Evolutionary conservation across 257 asterid species (phyloP).

Genomic region (Solanum lycopersicoides): DNA sequence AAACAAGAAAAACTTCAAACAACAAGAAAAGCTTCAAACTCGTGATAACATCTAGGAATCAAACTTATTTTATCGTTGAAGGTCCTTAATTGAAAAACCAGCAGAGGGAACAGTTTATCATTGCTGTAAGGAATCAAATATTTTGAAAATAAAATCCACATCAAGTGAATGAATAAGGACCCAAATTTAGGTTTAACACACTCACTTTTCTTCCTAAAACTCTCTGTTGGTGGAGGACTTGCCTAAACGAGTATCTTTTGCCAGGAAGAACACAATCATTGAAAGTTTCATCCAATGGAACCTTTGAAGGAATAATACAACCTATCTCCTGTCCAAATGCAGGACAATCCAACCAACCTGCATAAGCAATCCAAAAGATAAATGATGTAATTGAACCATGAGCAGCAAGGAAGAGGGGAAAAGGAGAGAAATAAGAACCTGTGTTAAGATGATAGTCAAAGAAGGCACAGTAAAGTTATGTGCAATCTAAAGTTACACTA

Average conservation of each 20-base stretch:
- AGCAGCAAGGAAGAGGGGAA: not conserved
- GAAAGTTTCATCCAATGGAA: conserved; percentile 81
- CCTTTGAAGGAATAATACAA: conserved; percentile 84
- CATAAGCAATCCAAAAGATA: not conserved
- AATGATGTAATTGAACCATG: not conserved
- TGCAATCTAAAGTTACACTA: not conserved
- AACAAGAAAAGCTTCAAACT: not conserved
- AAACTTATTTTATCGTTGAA: not conserved
- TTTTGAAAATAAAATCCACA: not conserved
- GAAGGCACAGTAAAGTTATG: not conserved
- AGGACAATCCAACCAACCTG: conserved; percentile 99
- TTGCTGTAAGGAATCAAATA: not conserved
- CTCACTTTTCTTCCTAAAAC: conserved; percentile 63
- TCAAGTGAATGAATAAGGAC: not conserved
- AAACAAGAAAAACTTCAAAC: not conserved
- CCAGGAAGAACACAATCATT: conserved; percentile 67
- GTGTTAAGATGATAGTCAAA: not conserved
- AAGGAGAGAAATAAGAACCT: not conserved
- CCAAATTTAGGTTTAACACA: not conserved
- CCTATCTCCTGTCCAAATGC: conserved; percentile 66
- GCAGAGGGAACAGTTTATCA: not conserved
- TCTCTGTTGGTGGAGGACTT: conserved; percentile 80
- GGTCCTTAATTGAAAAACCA: not conserved
- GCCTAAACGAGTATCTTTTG: conserved; percentile 83
- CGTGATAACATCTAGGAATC: not conserved